Conservation (phyloP, 2,329 filamentous ascomycete species). For the Capronia coronata region DNA sequence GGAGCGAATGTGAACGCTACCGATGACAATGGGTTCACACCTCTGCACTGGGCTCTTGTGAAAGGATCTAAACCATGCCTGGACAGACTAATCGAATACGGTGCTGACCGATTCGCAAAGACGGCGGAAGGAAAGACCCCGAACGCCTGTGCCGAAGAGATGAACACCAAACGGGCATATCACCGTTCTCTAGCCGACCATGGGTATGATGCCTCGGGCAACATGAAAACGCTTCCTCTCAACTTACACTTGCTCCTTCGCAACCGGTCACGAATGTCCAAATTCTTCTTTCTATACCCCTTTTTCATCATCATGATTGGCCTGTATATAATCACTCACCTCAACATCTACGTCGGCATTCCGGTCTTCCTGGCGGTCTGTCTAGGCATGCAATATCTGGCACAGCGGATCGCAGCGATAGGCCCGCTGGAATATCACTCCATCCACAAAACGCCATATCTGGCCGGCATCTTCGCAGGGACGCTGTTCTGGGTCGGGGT, state of each 20-base stretch:
- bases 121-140: conserved; percentile 89
- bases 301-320: conserved; percentile 67
- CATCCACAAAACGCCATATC: conserved; percentile 89
- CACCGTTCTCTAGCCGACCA: conserved; percentile 73
- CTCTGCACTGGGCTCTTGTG: conserved; percentile 92
- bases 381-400: conserved; percentile 65
- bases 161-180: conserved; percentile 80
- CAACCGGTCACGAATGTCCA: conserved; percentile 68
- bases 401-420: conserved; percentile 70
- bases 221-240: conserved; percentile 61
- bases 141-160: conserved; percentile 74
- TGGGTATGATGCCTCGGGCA: conserved; percentile 74
- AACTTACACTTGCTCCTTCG: conserved; percentile 68
- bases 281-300: conserved; percentile 86
- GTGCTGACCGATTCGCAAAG: conserved; percentile 84
- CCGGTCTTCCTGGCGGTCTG: conserved; percentile 49
- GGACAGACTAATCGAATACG: conserved; percentile 91
- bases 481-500: conserved; percentile 74
- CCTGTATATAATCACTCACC: conserved; percentile 64
- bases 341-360: conserved; percentile 69
- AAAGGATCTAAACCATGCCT: conserved; percentile 86
- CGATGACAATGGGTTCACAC: conserved; percentile 90
- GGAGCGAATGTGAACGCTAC: conserved; percentile 85
- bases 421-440: conserved; percentile 82
- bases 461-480: conserved; percentile 86